These are phyloP conservation scores for Dactylonectria macrodidyma DNA, from an alignment of 2,329 filamentous ascomycete genomes.

Conservation along the genomic window DNA sequence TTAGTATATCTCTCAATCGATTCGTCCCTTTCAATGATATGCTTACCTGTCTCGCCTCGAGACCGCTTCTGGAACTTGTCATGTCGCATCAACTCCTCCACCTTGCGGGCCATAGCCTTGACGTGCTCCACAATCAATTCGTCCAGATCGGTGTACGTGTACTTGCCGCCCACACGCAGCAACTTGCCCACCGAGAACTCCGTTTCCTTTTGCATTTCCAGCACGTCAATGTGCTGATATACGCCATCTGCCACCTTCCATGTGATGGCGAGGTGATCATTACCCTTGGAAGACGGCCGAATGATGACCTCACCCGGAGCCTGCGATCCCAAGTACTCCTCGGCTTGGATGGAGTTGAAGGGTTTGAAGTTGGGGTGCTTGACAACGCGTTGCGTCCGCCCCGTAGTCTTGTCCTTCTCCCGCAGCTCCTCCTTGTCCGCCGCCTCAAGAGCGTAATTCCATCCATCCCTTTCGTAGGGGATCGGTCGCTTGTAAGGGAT, in stretches of 20 bases:
- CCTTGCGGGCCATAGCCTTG: constrained; percentile 97
- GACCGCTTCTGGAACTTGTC: constrained; percentile 93
- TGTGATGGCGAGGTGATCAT: constrained; percentile 94
- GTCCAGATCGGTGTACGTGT: constrained; percentile 95
- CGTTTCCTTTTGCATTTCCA: constrained; percentile 97
- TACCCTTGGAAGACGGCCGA: constrained; percentile 93
- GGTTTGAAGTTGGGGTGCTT: constrained; percentile 97
- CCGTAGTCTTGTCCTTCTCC: constrained; percentile 88
- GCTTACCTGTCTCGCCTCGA: constrained; percentile 87
- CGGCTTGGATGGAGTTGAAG: constrained; percentile 92
- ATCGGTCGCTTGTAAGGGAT: constrained; percentile 78
- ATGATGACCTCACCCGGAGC: constrained; percentile 93
- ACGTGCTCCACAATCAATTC: constrained; percentile 98
- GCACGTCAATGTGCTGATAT: constrained; percentile 98
- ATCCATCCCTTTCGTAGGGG: constrained; percentile 84
- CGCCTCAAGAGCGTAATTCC: constrained; percentile 88
- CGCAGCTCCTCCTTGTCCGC: constrained; percentile 86
- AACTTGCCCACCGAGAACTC: constrained; percentile 93
- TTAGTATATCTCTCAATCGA: constrained; percentile 37
- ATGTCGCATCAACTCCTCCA: constrained; percentile 94
- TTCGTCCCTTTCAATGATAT: neutral
- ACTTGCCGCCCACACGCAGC: constrained; percentile 88
- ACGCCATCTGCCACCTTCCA: constrained; percentile 98
- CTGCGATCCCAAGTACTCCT: constrained; percentile 92
- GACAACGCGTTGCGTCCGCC: constrained; percentile 92